Conservation (phyloP, 495 filamentous ascomycete species). For the Podospora conica region DNA sequence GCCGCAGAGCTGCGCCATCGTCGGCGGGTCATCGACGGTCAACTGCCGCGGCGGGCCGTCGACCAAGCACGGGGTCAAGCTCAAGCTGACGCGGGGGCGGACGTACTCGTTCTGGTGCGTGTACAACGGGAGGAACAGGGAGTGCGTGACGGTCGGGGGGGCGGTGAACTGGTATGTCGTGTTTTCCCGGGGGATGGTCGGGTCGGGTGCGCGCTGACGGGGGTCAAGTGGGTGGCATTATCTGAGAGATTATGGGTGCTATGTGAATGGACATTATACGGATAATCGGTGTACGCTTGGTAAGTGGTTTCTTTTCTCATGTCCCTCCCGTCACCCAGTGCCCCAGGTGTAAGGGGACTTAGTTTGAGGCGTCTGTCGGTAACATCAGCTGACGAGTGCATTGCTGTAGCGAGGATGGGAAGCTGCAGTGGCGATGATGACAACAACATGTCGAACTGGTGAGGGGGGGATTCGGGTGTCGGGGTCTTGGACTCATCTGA, state of each 20-base stretch:
- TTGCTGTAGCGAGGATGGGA: neutral
- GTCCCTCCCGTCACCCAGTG: too few species aligned
- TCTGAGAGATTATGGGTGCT: neutral
- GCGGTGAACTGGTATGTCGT: neutral
- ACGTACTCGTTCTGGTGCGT: neutral
- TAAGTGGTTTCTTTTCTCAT: neutral
- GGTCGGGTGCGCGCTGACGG: neutral
- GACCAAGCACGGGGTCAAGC: neutral
- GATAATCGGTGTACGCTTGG: neutral
- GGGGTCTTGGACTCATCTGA: too few species aligned
- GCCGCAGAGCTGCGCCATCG: neutral
- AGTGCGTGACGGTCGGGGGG: neutral
- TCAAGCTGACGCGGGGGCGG: neutral
- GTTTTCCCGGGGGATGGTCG: too few species aligned
- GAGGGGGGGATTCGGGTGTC: too few species aligned
- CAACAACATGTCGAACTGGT: neutral
- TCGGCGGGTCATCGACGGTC: neutral
- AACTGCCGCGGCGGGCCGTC: neutral
- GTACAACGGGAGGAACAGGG: neutral
- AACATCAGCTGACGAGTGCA: neutral
- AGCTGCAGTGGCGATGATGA: neutral
- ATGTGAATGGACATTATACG: conserved; percentile 1
- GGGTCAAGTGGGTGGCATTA: neutral
- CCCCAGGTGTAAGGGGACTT: too few species aligned
- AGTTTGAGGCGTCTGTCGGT: too few species aligned